Evolutionary conservation across 2,329 filamentous ascomycete genomes (phyloP), one percentile per base, ranked within the genome.

Genomic region (Spiromastix sp.): DNA sequence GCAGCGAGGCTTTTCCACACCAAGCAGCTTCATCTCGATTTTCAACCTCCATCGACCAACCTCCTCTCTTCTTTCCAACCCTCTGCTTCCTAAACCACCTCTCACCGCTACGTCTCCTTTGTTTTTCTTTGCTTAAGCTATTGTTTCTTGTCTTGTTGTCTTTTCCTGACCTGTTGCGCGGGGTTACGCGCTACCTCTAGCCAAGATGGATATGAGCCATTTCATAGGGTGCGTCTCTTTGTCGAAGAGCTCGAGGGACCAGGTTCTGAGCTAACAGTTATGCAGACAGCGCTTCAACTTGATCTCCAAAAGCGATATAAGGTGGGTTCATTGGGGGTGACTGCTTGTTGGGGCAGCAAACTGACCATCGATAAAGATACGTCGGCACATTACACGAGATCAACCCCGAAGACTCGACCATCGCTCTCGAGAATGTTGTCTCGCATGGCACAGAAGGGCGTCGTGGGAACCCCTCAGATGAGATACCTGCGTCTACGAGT

Each of bases 301-400:
- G 67, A 91, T 95, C 64, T 95, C 87, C 42, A 93, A 89, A 71
- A 94, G 85, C 64, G 86, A 94, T 67, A 94, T 95, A 66, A 84
- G 87, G 84, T 94, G 72, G 56, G 78, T 64, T 44, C 36, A 7
- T n/a, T 24, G 21, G 21, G 7, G 21, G 7, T 24, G n/a, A 7
- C 21, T 7, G 21, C 21, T 24, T 7, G 7, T 24, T 24, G 7
- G 7, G 21, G n/a, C 7, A 7, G 21, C 19, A 27, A 35, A 47
- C 61, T 66, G 44, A 66, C 60, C 43, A 34, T 42, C 37, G 39
- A 37, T 42, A 40, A 54, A 95, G 87, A 64, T 96, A 96, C 68
- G 85, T 93, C 55, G 91, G 91, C 48, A 89, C 83, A 36, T 78
- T 98, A 34, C 86, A 95, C 66, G 85, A 95, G 61, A 98, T 98